Percentiles rank a stretch among this genome's conserved stretches.
These are phyloP conservation scores for Hydnomerulius pinastri DNA, from an alignment of 768 basidiomycete species.

Conservation along the genomic window DNA sequence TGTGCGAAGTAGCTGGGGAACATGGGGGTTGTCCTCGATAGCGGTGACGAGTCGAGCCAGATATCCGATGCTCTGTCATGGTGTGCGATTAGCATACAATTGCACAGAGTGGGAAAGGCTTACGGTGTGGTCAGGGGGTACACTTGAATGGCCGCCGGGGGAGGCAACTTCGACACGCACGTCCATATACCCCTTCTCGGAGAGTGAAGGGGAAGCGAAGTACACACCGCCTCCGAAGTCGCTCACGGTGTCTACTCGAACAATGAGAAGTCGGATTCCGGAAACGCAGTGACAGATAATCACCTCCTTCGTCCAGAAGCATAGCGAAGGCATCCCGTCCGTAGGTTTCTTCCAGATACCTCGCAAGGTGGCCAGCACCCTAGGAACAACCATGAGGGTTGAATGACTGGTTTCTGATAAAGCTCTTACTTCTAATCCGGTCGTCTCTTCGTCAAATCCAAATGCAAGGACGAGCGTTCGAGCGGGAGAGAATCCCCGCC, in stretches of 20 bases:
- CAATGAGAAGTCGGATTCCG: background rate
- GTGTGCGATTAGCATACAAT: background rate
- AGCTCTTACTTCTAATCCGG: conserved; percentile 40
- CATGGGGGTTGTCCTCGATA: conserved; percentile 63
- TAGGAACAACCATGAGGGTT: too few relatives aligned
- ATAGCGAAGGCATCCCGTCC: conserved; percentile 71
- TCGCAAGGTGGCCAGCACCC: conserved; percentile 18
- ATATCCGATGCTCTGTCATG: conserved; percentile 69
- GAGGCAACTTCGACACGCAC: conserved; percentile 59
- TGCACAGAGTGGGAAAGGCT: conserved; percentile 20
- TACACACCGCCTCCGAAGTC: conserved; percentile 18
- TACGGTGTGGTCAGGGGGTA: conserved; percentile 80
- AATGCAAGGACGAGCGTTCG: conserved; percentile 42
- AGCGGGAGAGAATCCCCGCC: conserved; percentile 48
- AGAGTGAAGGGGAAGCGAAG: conserved; percentile 60
- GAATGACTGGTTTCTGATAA: conserved; percentile 86
- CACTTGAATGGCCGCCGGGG: conserved; percentile 78
- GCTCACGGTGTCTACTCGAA: too few relatives aligned
- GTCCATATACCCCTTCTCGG: conserved; percentile 71
- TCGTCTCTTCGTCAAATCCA: conserved; percentile 59
- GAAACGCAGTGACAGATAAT: conserved; percentile 32
- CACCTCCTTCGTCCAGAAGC: conserved; percentile 86
- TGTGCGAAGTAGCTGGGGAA: conserved; percentile 43
- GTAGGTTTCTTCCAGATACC: conserved; percentile 55
- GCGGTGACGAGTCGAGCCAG: conserved; percentile 64